A percentile compares a stretch with the other conserved stretches of the same genome.
Conservation (phyloP, 257 asterid genomes). For the Apocynum venetum region DNA sequence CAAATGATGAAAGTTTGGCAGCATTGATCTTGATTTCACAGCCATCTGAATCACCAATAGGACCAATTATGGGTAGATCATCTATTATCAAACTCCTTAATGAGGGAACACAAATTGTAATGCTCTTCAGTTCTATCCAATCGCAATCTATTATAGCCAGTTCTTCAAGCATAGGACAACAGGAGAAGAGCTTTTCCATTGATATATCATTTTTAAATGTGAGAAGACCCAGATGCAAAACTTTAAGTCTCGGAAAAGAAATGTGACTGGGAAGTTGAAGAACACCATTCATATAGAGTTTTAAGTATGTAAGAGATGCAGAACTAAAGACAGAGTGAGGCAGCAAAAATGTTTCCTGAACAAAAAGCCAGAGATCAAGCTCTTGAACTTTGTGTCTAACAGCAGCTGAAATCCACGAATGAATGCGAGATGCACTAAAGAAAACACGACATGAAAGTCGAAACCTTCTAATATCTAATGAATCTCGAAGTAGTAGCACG, state of each 20-base stretch:
- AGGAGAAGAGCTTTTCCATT: slow-evolving; percentile 42
- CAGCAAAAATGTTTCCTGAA: slow-evolving; percentile 37
- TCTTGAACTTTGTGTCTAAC: slow-evolving; percentile 37
- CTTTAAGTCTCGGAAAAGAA: slow-evolving; percentile 38
- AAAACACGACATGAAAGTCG: slow-evolving; percentile 56
- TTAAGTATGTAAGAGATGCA: slow-evolving; percentile 27
- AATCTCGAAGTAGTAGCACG: slow-evolving; percentile 42
- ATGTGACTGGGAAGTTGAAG: slow-evolving; percentile 43
- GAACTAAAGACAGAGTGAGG: slow-evolving; percentile 39
- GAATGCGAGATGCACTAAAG: slow-evolving; percentile 40
- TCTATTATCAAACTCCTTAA: slow-evolving; percentile 46
- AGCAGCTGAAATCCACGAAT: slow-evolving; percentile 46
- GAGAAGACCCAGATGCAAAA: slow-evolving; percentile 42
- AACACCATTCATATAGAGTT: slow-evolving; percentile 40
- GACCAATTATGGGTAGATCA: slow-evolving; percentile 39
- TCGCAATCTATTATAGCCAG: slow-evolving; percentile 52
- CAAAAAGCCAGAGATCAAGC: slow-evolving; percentile 54
- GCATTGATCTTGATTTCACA: slow-evolving; percentile 48
- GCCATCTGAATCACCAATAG: slow-evolving; percentile 33
- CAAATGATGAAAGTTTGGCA: slow-evolving; percentile 26
- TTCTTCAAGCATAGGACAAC: slow-evolving; percentile 45
- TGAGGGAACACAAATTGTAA: slow-evolving; percentile 39
- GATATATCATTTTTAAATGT: slow-evolving; percentile 40
- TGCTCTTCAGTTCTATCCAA: slow-evolving; percentile 35
- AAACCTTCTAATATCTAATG: slow-evolving; percentile 33